Evolutionary conservation across 164 flowering plant genomes (phyloP), one percentile per base, ranked within the genome.

Genomic region (Taxillus chinensis): DNA sequence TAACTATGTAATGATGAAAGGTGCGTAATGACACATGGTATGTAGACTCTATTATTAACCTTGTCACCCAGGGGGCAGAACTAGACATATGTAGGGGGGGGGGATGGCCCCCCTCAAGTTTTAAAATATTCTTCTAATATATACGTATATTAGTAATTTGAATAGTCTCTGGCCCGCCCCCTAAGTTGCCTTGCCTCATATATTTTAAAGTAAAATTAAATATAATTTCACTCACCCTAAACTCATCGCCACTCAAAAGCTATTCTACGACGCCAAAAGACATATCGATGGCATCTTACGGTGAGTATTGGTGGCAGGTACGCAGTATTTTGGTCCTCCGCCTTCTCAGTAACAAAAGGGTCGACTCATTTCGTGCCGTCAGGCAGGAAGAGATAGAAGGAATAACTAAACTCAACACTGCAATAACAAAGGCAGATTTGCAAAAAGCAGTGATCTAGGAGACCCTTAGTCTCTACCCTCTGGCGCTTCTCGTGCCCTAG

Each of bases 351-450:
- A 51, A 50, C 63, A 67, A 59, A 12, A 64, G 65, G 17, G 61
- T 46, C 50, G 50, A 46, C 9, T 3, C 12, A 3, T 46, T 46
- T 46, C 50, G 50, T 10, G 12, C 12, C 9, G 50, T 46, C 12
- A 10, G 50, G 5, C 83, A 77, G 61, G 67, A 68, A 5, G 84
- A 83, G 59, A 56, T 73, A 0, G 52, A 71, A 15, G 38, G 43
- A 16, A 41, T 64, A 3, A 48, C 51, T 0, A n/a, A n/a, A 60
- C 48, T 49, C 9, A 70, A 70, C 39, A 1, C 55, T 5, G 37
- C 38, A 2, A 39, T 74, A 7, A 60, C 60, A 0, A 68, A 71
- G 7, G 62, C 62, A 2, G 71, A 69, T 11, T 42, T 67, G 16
- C 64, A 67, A 0, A 66, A 67, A 54, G 75, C 75, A 11, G 75